These are phyloP conservation scores for Garcia nutans DNA, from an alignment of 345 rosid species.

Conservation along the genomic window DNA sequence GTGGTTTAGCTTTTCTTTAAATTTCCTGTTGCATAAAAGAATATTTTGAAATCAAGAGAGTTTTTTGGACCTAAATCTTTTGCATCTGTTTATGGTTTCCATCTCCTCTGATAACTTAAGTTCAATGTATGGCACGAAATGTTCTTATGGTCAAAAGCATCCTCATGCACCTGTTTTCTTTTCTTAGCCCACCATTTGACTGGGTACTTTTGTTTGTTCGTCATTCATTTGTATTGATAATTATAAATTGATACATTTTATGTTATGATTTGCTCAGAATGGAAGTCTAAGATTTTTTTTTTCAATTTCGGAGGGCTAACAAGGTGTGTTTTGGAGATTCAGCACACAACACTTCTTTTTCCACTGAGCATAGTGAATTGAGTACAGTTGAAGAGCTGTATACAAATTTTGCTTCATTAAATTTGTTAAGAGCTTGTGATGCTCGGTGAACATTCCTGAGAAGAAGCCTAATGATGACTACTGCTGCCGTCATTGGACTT, in stretches of 20 bases:
- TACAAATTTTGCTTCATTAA: constrained; percentile 15
- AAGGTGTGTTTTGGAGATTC: constrained; percentile 14
- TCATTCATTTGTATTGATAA: background rate
- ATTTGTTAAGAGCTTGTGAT: constrained; percentile 33
- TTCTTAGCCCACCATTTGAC: background rate
- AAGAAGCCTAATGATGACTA: constrained; percentile 60
- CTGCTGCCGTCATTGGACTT: constrained; percentile 80
- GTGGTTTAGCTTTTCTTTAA: background rate
- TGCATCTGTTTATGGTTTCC: background rate
- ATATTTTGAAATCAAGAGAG: background rate
- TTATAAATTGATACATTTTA: background rate
- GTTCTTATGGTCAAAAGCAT: background rate
- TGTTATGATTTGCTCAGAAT: background rate
- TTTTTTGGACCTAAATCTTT: constrained; percentile 8
- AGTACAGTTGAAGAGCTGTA: constrained; percentile 17
- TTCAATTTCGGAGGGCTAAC: constrained; percentile 16
- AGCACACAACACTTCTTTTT: background rate
- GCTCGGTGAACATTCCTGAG: constrained; percentile 23
- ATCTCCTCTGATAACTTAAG: background rate
- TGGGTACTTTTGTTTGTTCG: background rate
- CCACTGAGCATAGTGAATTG: constrained; percentile 11
- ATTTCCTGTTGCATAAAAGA: background rate
- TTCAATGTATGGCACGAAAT: background rate
- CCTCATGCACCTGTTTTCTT: background rate
- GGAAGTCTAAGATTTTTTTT: background rate